Conservation (phyloP, 108 stramenopile genomes). For the Skeletonema menzelii region DNA sequence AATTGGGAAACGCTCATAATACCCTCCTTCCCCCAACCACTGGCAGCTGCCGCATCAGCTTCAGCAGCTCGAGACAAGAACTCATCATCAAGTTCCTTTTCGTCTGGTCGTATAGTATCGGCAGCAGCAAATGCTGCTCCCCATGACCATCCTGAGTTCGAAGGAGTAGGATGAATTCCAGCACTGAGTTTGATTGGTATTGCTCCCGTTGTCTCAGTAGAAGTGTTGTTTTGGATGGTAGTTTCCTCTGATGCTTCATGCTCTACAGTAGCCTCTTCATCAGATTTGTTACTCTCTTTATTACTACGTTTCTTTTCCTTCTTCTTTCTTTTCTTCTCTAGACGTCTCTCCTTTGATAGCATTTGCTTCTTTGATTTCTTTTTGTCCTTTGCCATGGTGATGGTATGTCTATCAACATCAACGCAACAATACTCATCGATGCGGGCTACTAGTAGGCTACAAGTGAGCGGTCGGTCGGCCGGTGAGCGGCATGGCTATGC, state of each 20-base stretch:
- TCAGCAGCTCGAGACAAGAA: constrained; percentile 24
- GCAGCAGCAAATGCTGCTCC: constrained; percentile 47
- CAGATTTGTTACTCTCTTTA: neutral
- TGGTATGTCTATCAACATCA: neutral
- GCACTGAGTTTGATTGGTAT: neutral
- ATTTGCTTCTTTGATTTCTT: constrained; percentile 1
- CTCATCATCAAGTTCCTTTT: constrained; percentile 43
- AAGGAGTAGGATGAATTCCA: neutral
- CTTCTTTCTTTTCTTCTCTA: constrained; percentile 4
- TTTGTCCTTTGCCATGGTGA: constrained; percentile 11
- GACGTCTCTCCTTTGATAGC: constrained; percentile 6
- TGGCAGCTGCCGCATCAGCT: neutral
- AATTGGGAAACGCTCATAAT: constrained; percentile 14
- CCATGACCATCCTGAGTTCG: constrained; percentile 33
- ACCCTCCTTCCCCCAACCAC: neutral
- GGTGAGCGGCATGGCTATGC: too few species aligned
- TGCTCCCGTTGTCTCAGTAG: neutral
- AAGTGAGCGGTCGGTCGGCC: too few species aligned
- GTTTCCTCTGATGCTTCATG: neutral
- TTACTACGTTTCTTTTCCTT: constrained; percentile 6
- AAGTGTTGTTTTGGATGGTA: neutral
- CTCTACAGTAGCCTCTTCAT: neutral
- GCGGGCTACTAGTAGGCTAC: too few species aligned
- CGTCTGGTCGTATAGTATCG: constrained; percentile 36
- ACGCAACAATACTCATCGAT: too few species aligned